These are phyloP conservation scores for Agarophyton chilense DNA, from an alignment of 23 red algal species.

Conservation along the genomic window DNA sequence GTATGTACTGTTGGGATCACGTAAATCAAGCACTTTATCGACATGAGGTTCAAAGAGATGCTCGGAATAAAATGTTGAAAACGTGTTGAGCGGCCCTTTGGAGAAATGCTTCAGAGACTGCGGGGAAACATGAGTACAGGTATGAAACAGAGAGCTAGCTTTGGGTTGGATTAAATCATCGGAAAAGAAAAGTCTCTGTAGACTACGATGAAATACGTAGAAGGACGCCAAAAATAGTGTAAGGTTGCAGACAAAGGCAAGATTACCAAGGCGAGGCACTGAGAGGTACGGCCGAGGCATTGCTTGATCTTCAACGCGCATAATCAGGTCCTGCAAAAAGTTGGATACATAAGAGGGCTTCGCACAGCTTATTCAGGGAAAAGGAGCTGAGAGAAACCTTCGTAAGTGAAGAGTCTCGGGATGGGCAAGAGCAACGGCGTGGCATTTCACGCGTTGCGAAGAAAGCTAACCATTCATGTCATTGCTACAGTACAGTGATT, in stretches of 20 bases:
- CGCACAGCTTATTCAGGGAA: too few species aligned
- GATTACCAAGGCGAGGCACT: background rate
- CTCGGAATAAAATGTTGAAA: constrained; percentile 47
- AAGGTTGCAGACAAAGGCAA: background rate
- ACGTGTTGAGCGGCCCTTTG: background rate
- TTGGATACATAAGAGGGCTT: too few species aligned
- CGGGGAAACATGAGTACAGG: background rate
- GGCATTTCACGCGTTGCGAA: too few species aligned
- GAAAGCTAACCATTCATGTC: too few species aligned
- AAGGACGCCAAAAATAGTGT: background rate
- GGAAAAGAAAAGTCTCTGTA: background rate
- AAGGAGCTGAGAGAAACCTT: too few species aligned
- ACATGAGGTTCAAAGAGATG: constrained; percentile 48
- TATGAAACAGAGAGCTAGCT: background rate
- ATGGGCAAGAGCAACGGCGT: too few species aligned
- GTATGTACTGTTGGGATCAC: background rate
- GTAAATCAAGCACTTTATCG: constrained; percentile 15
- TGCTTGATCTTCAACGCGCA: background rate
- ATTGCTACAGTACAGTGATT: too few species aligned
- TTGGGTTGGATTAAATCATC: background rate
- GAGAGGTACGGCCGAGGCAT: background rate
- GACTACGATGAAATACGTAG: background rate
- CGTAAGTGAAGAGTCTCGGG: too few species aligned
- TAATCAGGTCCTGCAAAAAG: too few species aligned
- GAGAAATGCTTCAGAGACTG: background rate